phyloP scores from a whole-genome alignment of 2,329 filamentous ascomycete genomes.

The Aspergillus versicolor region DNA sequence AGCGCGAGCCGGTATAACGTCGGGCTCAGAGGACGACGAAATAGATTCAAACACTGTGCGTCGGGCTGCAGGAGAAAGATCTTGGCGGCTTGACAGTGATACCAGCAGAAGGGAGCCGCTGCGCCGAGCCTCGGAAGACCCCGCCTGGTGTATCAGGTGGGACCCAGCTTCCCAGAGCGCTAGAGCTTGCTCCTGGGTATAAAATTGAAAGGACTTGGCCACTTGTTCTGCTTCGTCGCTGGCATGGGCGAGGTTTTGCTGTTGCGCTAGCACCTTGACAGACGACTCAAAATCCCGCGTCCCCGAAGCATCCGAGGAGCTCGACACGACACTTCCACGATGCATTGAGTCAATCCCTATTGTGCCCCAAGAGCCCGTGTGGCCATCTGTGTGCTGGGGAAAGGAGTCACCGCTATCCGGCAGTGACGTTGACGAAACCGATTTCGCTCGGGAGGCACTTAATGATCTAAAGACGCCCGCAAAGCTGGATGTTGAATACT shows the following conservation, averaged over 20 bases:
- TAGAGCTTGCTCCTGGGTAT: conserved; percentile 40
- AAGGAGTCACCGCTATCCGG: conserved; percentile 32
- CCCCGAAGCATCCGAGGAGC: conserved; percentile 38
- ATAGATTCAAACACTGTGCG: conserved; percentile 38
- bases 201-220: conserved; percentile 34
- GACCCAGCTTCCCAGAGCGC: conserved; percentile 41
- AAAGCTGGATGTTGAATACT: conserved; percentile 39
- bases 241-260: conserved; percentile 34
- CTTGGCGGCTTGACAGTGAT: conserved; percentile 38
- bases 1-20: conserved; percentile 39
- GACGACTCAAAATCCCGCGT: conserved; percentile 39
- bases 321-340: conserved; percentile 40
- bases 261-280: conserved; percentile 35
- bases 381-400: conserved; percentile 32
- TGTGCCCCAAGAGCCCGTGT: conserved; percentile 31
- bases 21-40: conserved; percentile 31
- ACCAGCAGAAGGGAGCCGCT: conserved; percentile 38
- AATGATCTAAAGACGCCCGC: conserved; percentile 45
- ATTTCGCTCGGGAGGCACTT: conserved; percentile 40
- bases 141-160: conserved; percentile 37
- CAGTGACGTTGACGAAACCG: conserved; percentile 35
- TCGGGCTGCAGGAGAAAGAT: conserved; percentile 37
- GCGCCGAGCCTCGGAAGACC: conserved; percentile 36
- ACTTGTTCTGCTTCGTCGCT: conserved; percentile 40
- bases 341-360: conserved; percentile 43